These are phyloP conservation scores for Candida lessepsii DNA, from an alignment of 805 yeast species.

Conservation along the genomic window DNA sequence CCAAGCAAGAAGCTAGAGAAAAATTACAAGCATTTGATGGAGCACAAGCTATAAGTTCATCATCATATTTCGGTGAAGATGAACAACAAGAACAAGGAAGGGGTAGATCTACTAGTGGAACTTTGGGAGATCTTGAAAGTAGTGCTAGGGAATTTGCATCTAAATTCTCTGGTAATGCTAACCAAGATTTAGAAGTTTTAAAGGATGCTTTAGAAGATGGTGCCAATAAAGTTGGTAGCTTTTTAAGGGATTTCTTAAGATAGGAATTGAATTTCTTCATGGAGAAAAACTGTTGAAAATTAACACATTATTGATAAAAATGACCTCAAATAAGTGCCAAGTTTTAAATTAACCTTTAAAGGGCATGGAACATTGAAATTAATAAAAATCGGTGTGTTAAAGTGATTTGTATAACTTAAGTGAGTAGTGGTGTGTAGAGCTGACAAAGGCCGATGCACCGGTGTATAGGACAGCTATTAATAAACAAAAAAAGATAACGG, in stretches of 20 bases:
- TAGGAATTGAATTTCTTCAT: conserved; percentile 11
- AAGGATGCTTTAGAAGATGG: conserved; percentile 94
- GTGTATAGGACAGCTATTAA: background rate
- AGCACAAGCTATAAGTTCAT: conserved; percentile 88
- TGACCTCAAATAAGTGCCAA: no score
- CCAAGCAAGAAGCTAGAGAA: conserved; percentile 75
- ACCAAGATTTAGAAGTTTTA: conserved; percentile 83
- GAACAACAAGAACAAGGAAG: conserved; percentile 38
- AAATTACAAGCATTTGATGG: conserved; percentile 81
- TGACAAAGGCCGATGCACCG: no score
- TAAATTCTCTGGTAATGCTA: conserved; percentile 70
- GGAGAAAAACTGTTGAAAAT: background rate
- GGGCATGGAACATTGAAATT: no score
- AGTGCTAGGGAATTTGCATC: conserved; percentile 63
- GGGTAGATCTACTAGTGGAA: conserved; percentile 22
- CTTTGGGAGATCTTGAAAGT: conserved; percentile 50
- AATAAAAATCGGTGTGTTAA: no score
- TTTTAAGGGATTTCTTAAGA: conserved; percentile 81
- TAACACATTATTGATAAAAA: no score
- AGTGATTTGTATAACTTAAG: no score
- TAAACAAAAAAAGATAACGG: no score
- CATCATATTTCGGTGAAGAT: conserved; percentile 88
- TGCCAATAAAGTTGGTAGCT: conserved; percentile 82
- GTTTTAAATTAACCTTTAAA: no score
- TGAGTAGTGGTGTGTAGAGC: background rate